Base-by-base conservation (phyloP, 177 flowering plant genomes). In the Vitis hybrid region DNA sequence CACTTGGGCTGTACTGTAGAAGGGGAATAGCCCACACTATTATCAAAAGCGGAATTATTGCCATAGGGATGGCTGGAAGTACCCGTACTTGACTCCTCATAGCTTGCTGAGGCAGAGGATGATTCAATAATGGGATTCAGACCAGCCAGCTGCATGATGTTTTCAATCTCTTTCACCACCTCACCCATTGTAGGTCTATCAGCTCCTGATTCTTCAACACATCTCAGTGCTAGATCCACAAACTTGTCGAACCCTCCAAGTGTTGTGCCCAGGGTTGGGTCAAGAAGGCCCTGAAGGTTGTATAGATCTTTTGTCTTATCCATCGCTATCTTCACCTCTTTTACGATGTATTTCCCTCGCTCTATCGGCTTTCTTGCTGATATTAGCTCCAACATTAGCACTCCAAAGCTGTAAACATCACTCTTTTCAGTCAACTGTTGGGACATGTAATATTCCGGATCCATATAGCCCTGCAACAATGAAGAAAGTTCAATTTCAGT, bases 391-490 rank as follows among this genome's bases (percentile, higher is more conserved):
- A 88, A 58, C 76, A 85, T 54, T 10, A 88, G 67, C 17, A 88
- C 84, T 46, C 91, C 91, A 68, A 83, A 88, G 83, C 91, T 82
- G 46, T 84, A 88, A 4, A 88, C 87, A 66, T 88, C 91, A 61
- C 91, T 88, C 75, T 88, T 88, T 46, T 83, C 87, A 0, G 85
- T 88, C 64, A 88, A 68, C 62, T 81, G 84, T 56, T 84, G 79
- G 41, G 88, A 84, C 88, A 82, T 86, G 80, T 84, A 84, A 64
- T 86, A 88, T 70, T 88, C 91, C n/a, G 91, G 91, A 79, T 88
- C 91, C 82, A 88, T 54, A 75, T 86, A 88, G 24, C 10, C 53
- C 56, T 20, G 49, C 21, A 32, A 32, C 35, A 9, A 9, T 17
- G 15, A 54, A 27, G 27, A 27, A 35, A 35, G 46, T 35, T 35